Evolutionary conservation across 176 grass and related monocot species (phyloP).

Genomic region (Avena eriantha): DNA sequence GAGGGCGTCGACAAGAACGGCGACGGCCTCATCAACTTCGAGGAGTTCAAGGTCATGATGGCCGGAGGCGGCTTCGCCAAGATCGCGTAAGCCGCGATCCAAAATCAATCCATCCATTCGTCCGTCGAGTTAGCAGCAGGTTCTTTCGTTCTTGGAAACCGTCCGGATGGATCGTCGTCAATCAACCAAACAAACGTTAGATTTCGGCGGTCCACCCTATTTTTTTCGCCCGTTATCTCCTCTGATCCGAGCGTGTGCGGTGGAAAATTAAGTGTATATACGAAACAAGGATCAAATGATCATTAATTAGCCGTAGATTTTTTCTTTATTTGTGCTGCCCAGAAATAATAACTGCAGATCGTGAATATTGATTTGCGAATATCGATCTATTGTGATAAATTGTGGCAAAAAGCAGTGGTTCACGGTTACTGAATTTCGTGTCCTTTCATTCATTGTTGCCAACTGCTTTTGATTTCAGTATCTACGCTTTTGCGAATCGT

Average conservation of each 20-base stretch:
- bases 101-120: too few species aligned
- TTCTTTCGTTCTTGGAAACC: neutral
- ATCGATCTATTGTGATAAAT: neutral
- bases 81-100: neutral
- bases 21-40: neutral
- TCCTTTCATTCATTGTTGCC: neutral
- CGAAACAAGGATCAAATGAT: neutral
- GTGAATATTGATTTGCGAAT: neutral
- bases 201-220: neutral
- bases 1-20: conserved; percentile 6
- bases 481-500: neutral
- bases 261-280: neutral
- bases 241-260: neutral
- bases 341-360: neutral
- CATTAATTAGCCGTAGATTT: neutral
- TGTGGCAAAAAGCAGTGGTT: neutral
- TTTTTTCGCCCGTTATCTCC: neutral
- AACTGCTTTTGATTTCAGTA: neutral
- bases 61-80: neutral
- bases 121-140: neutral
- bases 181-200: neutral
- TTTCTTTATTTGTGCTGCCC: neutral
- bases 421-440: neutral
- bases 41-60: conserved; percentile 18
- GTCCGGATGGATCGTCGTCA: neutral